A percentile compares a stretch with the other conserved stretches of the same genome.
These are phyloP conservation scores for Phallus indusiatus DNA, from an alignment of 768 basidiomycete species.

Conservation along the genomic window DNA sequence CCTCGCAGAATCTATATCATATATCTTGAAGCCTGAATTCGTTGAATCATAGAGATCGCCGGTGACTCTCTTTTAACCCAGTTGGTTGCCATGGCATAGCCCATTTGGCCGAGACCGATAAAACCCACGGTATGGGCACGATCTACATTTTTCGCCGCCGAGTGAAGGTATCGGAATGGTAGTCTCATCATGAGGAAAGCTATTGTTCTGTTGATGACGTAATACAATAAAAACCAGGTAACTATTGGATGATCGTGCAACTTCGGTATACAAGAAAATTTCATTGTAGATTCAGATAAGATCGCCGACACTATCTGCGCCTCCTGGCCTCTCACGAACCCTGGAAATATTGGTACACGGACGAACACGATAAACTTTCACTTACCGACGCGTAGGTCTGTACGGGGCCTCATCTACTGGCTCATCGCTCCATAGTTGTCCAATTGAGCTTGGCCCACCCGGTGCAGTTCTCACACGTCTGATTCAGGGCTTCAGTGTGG, in stretches of 20 bases:
- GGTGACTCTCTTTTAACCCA: slow-evolving; percentile 58
- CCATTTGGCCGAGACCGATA: slow-evolving; percentile 85
- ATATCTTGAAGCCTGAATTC: slow-evolving; percentile 57
- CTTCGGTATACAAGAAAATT: background rate
- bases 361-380: background rate
- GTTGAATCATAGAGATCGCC: slow-evolving; percentile 34
- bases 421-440: slow-evolving; percentile 38
- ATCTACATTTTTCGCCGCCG: background rate
- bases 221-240: background rate
- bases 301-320: slow-evolving; percentile 43
- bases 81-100: slow-evolving; percentile 78
- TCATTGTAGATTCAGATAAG: background rate
- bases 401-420: slow-evolving; percentile 32
- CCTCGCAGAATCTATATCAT: slow-evolving; percentile 59
- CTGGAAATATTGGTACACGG: slow-evolving; percentile 22
- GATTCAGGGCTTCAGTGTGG: background rate
- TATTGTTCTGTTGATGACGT: background rate
- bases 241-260: background rate
- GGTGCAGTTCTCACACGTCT: slow-evolving; percentile 27
- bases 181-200: background rate
- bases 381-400: slow-evolving; percentile 61
- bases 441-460: slow-evolving; percentile 22
- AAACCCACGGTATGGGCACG: slow-evolving; percentile 38
- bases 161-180: background rate
- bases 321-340: slow-evolving; percentile 61